Evolutionary conservation across 2,329 filamentous ascomycete species (phyloP).

Genomic region (Falciphora oryzae): DNA sequence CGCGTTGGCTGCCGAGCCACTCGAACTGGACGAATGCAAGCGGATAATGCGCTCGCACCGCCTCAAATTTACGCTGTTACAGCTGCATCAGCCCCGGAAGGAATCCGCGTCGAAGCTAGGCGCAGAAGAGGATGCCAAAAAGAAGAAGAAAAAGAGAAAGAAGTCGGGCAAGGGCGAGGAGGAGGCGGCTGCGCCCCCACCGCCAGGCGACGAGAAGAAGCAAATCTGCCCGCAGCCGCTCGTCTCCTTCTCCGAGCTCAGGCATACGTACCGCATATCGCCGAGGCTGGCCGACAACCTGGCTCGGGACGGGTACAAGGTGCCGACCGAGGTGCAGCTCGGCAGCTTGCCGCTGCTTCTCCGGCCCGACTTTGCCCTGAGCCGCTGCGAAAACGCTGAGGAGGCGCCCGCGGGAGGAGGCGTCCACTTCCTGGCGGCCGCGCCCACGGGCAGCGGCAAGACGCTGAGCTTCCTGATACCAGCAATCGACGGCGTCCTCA

Average conservation of each 20-base stretch:
- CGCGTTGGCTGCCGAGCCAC: constrained; percentile 29
- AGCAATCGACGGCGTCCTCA: constrained; percentile 69
- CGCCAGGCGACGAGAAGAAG: constrained; percentile 46
- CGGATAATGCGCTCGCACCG: constrained; percentile 73
- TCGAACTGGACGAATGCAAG: constrained; percentile 67
- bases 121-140: constrained; percentile 33
- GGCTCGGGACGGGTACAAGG: constrained; percentile 72
- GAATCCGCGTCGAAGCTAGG: constrained; percentile 39
- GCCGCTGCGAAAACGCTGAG: constrained; percentile 20
- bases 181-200: constrained; percentile 34
- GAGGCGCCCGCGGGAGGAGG: constrained; percentile 26
- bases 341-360: constrained; percentile 77
- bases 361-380: constrained; percentile 44
- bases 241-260: constrained; percentile 67
- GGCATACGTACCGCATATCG: constrained; percentile 66
- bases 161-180: constrained; percentile 39
- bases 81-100: constrained; percentile 39
- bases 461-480: constrained; percentile 91
- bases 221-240: constrained; percentile 76
- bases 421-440: constrained; percentile 79
- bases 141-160: constrained; percentile 36
- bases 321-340: constrained; percentile 92
- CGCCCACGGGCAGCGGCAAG: constrained; percentile 94
- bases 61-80: constrained; percentile 76
- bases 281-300: constrained; percentile 72